Evolutionary conservation across 2,329 filamentous ascomycete genomes (phyloP).

Genomic region (Podosphaera xanthii): DNA sequence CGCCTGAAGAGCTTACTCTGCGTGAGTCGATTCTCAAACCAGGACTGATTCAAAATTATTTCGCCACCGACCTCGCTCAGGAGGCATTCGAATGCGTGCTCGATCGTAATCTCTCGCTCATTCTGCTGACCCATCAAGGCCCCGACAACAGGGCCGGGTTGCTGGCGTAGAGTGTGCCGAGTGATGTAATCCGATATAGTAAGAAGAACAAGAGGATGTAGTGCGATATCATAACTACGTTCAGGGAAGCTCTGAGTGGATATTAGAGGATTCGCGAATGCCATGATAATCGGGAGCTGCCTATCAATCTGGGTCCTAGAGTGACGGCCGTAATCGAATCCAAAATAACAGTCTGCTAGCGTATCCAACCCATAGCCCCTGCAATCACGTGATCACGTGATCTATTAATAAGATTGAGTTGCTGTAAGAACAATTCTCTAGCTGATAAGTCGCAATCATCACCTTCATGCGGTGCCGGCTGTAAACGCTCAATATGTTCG

Average conservation of each 20-base stretch:
- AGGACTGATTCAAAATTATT: conserved; percentile 39
- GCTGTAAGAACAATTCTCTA: too few species aligned
- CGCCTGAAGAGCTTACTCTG: conserved; percentile 41
- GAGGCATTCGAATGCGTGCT: conserved; percentile 77
- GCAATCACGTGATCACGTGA: too few species aligned
- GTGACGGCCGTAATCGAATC: too few species aligned
- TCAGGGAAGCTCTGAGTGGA: conserved; percentile 39
- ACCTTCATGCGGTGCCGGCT: too few species aligned
- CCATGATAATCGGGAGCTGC: conserved; percentile 8
- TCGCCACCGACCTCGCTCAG: conserved; percentile 26
- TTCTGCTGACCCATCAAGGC: conserved; percentile 81
- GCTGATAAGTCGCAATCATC: too few species aligned
- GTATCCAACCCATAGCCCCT: too few species aligned
- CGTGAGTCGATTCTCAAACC: conserved; percentile 58
- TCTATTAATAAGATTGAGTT: too few species aligned
- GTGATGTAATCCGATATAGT: conserved; percentile 95
- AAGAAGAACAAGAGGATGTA: conserved; percentile 87
- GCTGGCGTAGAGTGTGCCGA: conserved; percentile 57
- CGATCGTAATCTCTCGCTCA: conserved; percentile 73
- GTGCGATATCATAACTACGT: conserved; percentile 52
- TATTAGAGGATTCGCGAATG: conserved; percentile 29
- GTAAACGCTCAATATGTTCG: too few species aligned
- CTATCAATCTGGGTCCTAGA: too few species aligned
- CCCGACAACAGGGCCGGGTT: conserved; percentile 57
- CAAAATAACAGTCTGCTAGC: too few species aligned